Evolutionary conservation across 371 early-diverging fungal genomes (phyloP).

Genomic region (Mortierella sp.): DNA sequence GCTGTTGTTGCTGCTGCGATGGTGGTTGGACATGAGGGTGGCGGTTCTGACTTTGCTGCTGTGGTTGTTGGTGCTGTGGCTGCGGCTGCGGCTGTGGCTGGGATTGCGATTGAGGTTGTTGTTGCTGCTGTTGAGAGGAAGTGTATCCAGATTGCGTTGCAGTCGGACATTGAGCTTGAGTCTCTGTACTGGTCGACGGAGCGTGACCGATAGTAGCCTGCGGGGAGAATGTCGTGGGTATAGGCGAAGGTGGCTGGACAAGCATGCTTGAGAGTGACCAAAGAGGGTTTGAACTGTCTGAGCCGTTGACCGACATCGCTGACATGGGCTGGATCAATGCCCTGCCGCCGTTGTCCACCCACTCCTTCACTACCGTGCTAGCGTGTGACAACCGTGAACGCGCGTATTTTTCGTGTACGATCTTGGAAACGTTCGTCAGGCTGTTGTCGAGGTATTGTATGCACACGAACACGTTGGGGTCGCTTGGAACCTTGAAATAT

Average conservation of each 20-base stretch:
- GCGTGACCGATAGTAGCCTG: conserved; percentile 15
- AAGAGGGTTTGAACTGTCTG: conserved; percentile 28
- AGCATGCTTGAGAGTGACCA: conserved; percentile 53
- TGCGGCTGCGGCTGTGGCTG: conserved; percentile 14
- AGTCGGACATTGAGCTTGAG: conserved; percentile 7
- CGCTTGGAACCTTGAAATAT: conserved; percentile 30
- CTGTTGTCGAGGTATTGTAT: conserved; percentile 51
- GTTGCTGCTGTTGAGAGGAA: not conserved
- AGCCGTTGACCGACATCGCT: conserved; percentile 1
- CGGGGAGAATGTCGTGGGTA: conserved; percentile 40
- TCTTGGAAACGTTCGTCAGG: conserved; percentile 52
- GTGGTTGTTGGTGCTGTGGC: too few species aligned
- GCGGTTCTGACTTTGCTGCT: conserved; percentile 16
- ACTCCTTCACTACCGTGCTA: conserved; percentile 51
- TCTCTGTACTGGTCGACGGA: not conserved
- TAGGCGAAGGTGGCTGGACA: conserved; percentile 52
- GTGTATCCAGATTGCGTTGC: not conserved
- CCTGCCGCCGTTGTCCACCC: conserved; percentile 53
- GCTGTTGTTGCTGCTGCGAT: conserved; percentile 26
- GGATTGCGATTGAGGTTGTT: conserved; percentile 5
- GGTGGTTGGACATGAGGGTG: conserved; percentile 10
- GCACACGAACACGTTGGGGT: conserved; percentile 44
- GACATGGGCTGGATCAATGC: conserved; percentile 47
- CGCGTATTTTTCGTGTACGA: conserved; percentile 52
- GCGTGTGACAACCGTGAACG: conserved; percentile 42